phyloP scores from a whole-genome alignment of 768 basidiomycete species.

The Phaeotremella skinneri region DNA sequence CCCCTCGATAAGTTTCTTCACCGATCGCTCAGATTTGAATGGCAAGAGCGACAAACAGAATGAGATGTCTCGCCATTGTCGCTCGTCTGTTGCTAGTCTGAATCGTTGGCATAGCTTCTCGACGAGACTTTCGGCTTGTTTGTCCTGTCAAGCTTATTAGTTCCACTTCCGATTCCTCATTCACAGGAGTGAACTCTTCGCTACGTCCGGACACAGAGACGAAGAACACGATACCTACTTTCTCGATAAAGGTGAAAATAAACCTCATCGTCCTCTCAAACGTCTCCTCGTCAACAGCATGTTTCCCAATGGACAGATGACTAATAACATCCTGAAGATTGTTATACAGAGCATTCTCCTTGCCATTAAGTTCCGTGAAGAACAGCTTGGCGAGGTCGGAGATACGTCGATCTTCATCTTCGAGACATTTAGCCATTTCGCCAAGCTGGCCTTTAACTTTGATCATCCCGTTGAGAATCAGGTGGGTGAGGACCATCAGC shows the following conservation, averaged over 20 bases:
- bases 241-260: conserved; percentile 96
- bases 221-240: conserved; percentile 57
- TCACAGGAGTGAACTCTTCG: too few species aligned
- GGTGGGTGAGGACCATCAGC: conserved; percentile 93
- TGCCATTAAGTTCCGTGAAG: conserved; percentile 92
- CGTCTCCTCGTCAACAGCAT: conserved; percentile 84
- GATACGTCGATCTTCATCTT: conserved; percentile 81
- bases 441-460: conserved; percentile 99
- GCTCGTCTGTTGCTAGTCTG: conserved; percentile 76
- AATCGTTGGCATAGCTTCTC: conserved; percentile 98
- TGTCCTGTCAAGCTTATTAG: conserved; percentile 65
- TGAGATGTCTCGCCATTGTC: conserved; percentile 97
- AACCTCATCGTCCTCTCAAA: conserved; percentile 93
- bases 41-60: conserved; percentile 91
- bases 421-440: conserved; percentile 99
- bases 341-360: conserved; percentile 99
- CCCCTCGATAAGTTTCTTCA: conserved; percentile 92
- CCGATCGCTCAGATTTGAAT: conserved; percentile 93
- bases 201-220: too few species aligned
- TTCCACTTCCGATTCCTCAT: too few species aligned
- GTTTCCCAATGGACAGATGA: conserved; percentile 83
- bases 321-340: conserved; percentile 98
- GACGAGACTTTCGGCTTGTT: conserved; percentile 94
- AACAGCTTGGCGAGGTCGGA: conserved; percentile 95
- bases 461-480: conserved; percentile 98